These are phyloP conservation scores for Trypanosoma theileri DNA, from an alignment of 208 protist species.

Conservation along the genomic window DNA sequence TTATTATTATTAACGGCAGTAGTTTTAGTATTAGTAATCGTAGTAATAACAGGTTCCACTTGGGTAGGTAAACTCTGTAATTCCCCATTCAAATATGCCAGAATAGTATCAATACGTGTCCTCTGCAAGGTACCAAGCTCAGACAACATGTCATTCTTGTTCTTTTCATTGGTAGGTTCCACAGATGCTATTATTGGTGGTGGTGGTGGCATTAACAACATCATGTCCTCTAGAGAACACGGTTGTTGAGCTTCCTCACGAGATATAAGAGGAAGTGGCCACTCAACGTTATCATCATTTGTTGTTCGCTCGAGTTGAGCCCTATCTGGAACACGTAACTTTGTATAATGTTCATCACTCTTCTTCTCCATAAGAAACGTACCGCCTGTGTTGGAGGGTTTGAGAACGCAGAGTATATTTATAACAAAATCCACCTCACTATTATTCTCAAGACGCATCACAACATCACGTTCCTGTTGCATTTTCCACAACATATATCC, in stretches of 20 bases:
- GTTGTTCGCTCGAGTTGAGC: slow-evolving; percentile 4
- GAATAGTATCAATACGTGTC: slow-evolving; percentile 1
- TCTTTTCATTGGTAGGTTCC: neutral
- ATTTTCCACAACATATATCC: slow-evolving; percentile 18
- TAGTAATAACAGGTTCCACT: neutral
- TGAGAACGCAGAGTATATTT: slow-evolving; percentile 19
- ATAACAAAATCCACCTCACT: slow-evolving; percentile 5
- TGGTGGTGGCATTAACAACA: slow-evolving; percentile 14
- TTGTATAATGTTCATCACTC: neutral
- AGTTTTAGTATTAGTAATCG: neutral
- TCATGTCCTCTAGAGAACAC: neutral
- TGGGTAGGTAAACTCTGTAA: neutral
- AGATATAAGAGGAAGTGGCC: slow-evolving; percentile 9
- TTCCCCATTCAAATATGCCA: neutral
- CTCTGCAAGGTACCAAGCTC: neutral
- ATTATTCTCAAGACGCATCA: slow-evolving; percentile 13
- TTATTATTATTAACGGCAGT: neutral
- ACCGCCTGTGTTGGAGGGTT: neutral
- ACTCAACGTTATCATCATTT: neutral
- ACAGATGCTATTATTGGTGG: neutral
- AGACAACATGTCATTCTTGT: neutral
- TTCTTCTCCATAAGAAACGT: neutral
- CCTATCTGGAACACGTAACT: neutral
- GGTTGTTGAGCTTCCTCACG: neutral
- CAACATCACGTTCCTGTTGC: slow-evolving; percentile 11